These are phyloP conservation scores for Fagopyrum esculentum DNA, from an alignment of 148 eudicot genomes.

Conservation along the genomic window DNA sequence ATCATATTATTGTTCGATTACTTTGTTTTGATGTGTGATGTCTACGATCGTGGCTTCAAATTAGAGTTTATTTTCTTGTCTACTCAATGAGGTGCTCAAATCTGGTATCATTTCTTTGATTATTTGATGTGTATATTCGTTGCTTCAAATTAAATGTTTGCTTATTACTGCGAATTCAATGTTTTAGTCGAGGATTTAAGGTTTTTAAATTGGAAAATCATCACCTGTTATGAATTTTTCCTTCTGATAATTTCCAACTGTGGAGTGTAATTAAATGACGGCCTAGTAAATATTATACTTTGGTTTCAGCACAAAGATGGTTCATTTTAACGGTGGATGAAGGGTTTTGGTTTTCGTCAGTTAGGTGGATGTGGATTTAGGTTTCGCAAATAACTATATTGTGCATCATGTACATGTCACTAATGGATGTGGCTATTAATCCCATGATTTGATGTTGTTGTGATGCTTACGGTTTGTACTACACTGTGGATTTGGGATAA, in stretches of 20 bases:
- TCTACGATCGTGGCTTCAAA: neutral
- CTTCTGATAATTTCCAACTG: neutral
- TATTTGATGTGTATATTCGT: neutral
- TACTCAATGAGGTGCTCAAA: neutral
- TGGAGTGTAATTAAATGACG: neutral
- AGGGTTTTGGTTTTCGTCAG: neutral
- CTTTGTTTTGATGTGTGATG: slow-evolving; percentile 1
- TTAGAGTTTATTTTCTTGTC: neutral
- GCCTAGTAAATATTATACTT: neutral
- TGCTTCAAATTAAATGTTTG: neutral
- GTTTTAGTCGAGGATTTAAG: neutral
- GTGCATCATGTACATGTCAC: neutral
- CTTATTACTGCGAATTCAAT: neutral
- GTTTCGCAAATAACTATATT: neutral
- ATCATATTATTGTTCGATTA: neutral
- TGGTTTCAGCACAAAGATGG: neutral
- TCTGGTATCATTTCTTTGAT: neutral
- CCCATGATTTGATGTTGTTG: no score
- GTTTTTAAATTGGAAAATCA: neutral
- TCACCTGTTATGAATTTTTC: neutral
- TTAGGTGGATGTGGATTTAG: neutral
- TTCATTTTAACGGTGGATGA: neutral
- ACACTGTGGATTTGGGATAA: no score
- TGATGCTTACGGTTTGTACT: no score
- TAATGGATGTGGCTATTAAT: no score